Conservation (phyloP, 2,329 filamentous ascomycete species). For the Fusarium compactum region DNA sequence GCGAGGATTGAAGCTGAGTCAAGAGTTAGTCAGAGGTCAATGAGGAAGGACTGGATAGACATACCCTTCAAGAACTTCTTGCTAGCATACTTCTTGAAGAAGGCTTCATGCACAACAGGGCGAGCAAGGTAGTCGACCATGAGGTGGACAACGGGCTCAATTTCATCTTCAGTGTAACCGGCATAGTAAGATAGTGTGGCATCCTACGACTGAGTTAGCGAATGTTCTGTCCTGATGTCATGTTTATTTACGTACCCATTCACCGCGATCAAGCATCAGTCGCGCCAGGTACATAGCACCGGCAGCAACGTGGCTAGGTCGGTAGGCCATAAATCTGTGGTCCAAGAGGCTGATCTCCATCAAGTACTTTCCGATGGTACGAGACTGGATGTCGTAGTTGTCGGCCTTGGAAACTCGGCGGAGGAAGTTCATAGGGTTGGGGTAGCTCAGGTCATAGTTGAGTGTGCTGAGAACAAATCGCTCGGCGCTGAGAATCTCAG, state of each 20-base stretch:
- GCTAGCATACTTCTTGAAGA: constrained; percentile 99
- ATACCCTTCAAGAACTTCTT: constrained; percentile 99
- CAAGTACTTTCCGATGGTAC: constrained; percentile 96
- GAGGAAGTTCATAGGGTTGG: constrained; percentile 99
- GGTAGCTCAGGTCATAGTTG: constrained; percentile 97
- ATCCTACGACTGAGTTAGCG: constrained; percentile 67
- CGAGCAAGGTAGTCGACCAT: constrained; percentile 97
- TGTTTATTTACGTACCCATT: constrained; percentile 77
- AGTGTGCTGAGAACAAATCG: constrained; percentile 91
- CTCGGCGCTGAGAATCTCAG: constrained; percentile 97
- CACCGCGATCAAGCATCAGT: constrained; percentile 87
- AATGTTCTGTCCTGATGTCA: constrained; percentile 20
- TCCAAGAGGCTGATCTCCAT: constrained; percentile 97
- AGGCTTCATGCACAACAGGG: constrained; percentile 92
- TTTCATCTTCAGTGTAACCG: constrained; percentile 92
- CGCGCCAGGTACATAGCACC: constrained; percentile 95
- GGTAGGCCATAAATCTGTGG: constrained; percentile 90
- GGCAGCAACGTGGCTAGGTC: constrained; percentile 90
- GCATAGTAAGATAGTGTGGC: constrained; percentile 89
- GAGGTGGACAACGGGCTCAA: constrained; percentile 89
- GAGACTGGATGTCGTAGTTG: constrained; percentile 98
- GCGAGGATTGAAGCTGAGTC: constrained; percentile 85
- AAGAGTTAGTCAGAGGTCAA: constrained; percentile 30
- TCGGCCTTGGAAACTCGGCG: constrained; percentile 99
- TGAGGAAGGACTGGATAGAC: constrained; percentile 43